Conservation (phyloP, 2,329 filamentous ascomycete genomes). For the Botrytis fabae region DNA sequence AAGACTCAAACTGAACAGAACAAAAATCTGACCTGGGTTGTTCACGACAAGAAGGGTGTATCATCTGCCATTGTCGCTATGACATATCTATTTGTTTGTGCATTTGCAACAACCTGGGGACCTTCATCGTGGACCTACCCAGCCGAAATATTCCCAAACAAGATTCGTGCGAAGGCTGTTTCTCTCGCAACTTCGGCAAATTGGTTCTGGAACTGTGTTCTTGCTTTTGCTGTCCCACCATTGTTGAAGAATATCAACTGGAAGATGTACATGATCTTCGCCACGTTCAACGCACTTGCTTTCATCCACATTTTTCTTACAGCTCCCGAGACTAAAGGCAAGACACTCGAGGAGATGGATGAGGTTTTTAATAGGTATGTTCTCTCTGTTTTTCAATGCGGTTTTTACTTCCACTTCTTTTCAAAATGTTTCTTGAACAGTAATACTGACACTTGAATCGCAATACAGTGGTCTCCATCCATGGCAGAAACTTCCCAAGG, state of each 20-base stretch:
- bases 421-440: background rate
- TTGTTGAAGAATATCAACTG: slow-evolving; percentile 48
- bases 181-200: slow-evolving; percentile 73
- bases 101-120: slow-evolving; percentile 63
- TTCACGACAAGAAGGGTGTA: slow-evolving; percentile 51
- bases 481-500: slow-evolving; percentile 52
- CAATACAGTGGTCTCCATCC: slow-evolving; percentile 50
- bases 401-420: background rate
- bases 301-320: slow-evolving; percentile 58
- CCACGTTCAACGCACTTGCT: slow-evolving; percentile 66
- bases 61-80: slow-evolving; percentile 15
- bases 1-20: slow-evolving; percentile 44
- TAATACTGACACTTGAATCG: background rate
- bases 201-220: slow-evolving; percentile 72
- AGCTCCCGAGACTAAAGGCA: slow-evolving; percentile 69
- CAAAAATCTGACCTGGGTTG: slow-evolving; percentile 57
- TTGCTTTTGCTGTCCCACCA: slow-evolving; percentile 55
- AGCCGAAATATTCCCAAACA: slow-evolving; percentile 68
- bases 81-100: slow-evolving; percentile 71
- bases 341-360: slow-evolving; percentile 75
- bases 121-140: slow-evolving; percentile 55
- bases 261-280: slow-evolving; percentile 72
- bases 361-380: slow-evolving; percentile 60
- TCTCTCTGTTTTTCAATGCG: background rate
- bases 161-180: slow-evolving; percentile 71